These are phyloP conservation scores for Cytospora piceicola DNA, from an alignment of 2,329 filamentous ascomycete species.

Conservation along the genomic window DNA sequence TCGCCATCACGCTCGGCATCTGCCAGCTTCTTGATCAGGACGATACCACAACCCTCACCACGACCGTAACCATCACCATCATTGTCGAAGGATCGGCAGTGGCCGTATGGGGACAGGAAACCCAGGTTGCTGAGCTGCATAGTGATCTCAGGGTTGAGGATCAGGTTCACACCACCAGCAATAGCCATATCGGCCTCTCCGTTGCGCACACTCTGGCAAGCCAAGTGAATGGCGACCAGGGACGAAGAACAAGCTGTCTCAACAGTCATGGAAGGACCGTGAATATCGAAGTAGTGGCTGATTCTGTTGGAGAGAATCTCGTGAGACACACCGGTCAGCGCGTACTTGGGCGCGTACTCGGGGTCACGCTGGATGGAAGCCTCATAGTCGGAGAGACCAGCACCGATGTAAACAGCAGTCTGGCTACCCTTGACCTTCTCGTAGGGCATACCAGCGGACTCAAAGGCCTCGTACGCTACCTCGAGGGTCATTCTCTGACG, in stretches of 20 bases:
- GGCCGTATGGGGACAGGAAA: conserved; percentile 39
- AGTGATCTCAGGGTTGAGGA: conserved; percentile 46
- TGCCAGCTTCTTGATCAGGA: conserved; percentile 59
- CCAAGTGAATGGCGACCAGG: conserved; percentile 55
- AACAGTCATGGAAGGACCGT: conserved; percentile 56
- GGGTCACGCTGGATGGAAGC: conserved; percentile 49
- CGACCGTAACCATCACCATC: conserved; percentile 63
- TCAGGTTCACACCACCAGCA: conserved; percentile 51
- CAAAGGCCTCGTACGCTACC: conserved; percentile 24
- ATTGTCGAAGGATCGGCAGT: conserved; percentile 55
- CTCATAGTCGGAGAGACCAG: conserved; percentile 43
- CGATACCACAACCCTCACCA: conserved; percentile 60
- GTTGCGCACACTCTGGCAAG: conserved; percentile 45
- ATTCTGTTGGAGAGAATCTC: conserved; percentile 57
- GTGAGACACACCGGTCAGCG: conserved; percentile 52
- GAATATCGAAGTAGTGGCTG: conserved; percentile 57
- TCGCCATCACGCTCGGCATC: conserved; percentile 62
- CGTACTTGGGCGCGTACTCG: conserved; percentile 51
- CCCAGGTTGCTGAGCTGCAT: conserved; percentile 26
- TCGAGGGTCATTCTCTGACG: conserved; percentile 26
- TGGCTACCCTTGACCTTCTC: conserved; percentile 26
- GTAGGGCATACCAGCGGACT: conserved; percentile 20
- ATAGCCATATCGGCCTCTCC: conserved; percentile 38
- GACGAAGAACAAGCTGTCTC: conserved; percentile 61
- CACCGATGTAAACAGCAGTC: conserved; percentile 14